Evolutionary conservation across 805 yeast genomes (phyloP).

Genomic region (Kuraishia borneana): DNA sequence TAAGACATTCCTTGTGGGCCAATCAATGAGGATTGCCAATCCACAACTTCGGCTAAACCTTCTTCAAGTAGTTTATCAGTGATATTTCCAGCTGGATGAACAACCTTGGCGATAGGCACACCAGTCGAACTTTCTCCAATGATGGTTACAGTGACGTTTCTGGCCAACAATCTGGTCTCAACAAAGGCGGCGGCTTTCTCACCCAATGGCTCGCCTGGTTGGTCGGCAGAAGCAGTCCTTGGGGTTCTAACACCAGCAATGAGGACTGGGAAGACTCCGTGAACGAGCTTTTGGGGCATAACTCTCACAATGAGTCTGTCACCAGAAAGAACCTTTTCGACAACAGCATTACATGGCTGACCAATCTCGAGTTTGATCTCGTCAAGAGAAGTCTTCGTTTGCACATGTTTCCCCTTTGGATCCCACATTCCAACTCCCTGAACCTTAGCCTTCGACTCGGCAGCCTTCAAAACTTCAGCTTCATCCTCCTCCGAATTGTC

Average conservation of each 20-base stretch:
- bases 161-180: slow-evolving; percentile 51
- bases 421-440: slow-evolving; percentile 50
- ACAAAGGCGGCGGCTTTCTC: slow-evolving; percentile 56
- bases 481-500: slow-evolving; percentile 29
- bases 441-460: slow-evolving; percentile 41
- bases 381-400: slow-evolving; percentile 15
- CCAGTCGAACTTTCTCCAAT: slow-evolving; percentile 56
- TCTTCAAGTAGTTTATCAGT: slow-evolving; percentile 52
- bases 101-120: slow-evolving; percentile 43
- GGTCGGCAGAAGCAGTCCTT: slow-evolving; percentile 40
- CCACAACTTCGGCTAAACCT: slow-evolving; percentile 68
- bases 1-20: slow-evolving; percentile 55
- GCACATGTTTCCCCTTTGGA: slow-evolving; percentile 11
- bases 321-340: slow-evolving; percentile 70
- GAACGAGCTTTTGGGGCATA: slow-evolving; percentile 33
- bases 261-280: slow-evolving; percentile 46
- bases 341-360: slow-evolving; percentile 42
- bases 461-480: slow-evolving; percentile 10
- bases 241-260: slow-evolving; percentile 72
- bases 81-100: slow-evolving; percentile 72
- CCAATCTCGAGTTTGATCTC: slow-evolving; percentile 24
- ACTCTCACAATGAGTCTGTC: slow-evolving; percentile 63
- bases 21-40: slow-evolving; percentile 65
- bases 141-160: slow-evolving; percentile 43
- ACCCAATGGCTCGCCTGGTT: slow-evolving; percentile 46